These are phyloP conservation scores for Pseudocercospora macadamiae DNA, from an alignment of 2,329 filamentous ascomycete species.

Conservation along the genomic window DNA sequence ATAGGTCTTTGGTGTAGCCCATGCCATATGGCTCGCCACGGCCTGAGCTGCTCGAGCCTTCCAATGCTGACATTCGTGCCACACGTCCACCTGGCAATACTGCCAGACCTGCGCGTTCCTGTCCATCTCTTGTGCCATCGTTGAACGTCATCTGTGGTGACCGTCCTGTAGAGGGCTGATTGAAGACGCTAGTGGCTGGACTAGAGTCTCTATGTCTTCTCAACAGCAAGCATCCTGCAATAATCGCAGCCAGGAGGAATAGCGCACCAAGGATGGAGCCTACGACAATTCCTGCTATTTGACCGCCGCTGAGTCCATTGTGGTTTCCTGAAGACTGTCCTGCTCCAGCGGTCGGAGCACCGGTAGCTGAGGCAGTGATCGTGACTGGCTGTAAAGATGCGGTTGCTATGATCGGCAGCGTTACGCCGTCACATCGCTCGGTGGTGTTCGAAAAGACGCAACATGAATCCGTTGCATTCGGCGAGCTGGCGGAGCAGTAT, in stretches of 20 bases:
- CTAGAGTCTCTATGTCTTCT: slow-evolving; percentile 60
- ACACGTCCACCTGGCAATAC: slow-evolving; percentile 85
- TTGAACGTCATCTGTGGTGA: slow-evolving; percentile 46
- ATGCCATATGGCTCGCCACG: slow-evolving; percentile 37
- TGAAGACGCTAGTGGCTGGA: slow-evolving; percentile 76
- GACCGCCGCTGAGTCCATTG: slow-evolving; percentile 71
- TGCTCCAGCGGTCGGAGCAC: slow-evolving; percentile 28
- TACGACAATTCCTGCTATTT: slow-evolving; percentile 87
- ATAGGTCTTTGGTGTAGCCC: slow-evolving; percentile 58
- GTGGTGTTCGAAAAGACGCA: slow-evolving; percentile 82
- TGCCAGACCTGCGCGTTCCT: slow-evolving; percentile 61
- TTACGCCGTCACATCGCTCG: slow-evolving; percentile 72
- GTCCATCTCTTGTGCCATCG: slow-evolving; percentile 42
- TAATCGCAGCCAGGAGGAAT: slow-evolving; percentile 68
- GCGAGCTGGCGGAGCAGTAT: slow-evolving; percentile 80
- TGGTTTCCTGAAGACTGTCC: slow-evolving; percentile 50
- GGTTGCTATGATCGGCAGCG: slow-evolving; percentile 68
- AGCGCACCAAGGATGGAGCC: slow-evolving; percentile 73
- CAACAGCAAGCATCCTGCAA: slow-evolving; percentile 61
- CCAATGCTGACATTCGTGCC: slow-evolving; percentile 91
- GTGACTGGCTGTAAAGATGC: slow-evolving; percentile 61
- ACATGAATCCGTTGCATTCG: slow-evolving; percentile 93
- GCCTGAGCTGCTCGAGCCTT: slow-evolving; percentile 68
- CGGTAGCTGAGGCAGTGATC: slow-evolving; percentile 63
- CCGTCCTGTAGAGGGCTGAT: slow-evolving; percentile 74